phyloP scores from a whole-genome alignment of 768 basidiomycete species.

The Rhodosporidiobolus odoratus region DNA sequence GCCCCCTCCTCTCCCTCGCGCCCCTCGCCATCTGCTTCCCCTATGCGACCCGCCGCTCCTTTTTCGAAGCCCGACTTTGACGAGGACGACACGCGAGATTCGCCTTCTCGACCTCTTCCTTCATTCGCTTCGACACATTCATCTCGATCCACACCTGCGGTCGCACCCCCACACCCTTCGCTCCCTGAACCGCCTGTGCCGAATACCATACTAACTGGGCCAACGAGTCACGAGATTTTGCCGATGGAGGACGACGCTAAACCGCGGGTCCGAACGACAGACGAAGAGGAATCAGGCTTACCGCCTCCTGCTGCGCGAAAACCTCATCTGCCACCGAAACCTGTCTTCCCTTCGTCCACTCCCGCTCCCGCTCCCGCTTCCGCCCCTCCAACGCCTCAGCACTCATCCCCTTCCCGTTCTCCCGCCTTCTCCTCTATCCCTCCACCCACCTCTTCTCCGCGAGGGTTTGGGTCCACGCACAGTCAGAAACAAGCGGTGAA shows the following conservation, averaged over 20 bases:
- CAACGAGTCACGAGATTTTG: too few species aligned
- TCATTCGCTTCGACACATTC: too few species aligned
- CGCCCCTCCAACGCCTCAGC: neutral
- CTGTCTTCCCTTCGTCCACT: neutral
- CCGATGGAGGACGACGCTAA: too few species aligned
- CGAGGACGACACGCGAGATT: constrained; percentile 3
- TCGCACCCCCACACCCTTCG: neutral
- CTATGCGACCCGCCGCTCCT: neutral
- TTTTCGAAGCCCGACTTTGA: neutral
- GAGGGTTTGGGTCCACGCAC: neutral
- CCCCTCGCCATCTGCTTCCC: neutral
- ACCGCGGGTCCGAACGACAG: too few species aligned
- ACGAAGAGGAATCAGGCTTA: neutral
- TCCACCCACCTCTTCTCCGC: neutral
- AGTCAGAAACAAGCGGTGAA: constrained; percentile 1
- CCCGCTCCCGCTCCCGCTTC: neutral
- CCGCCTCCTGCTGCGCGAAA: neutral
- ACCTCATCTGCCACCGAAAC: neutral
- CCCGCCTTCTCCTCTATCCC: neutral
- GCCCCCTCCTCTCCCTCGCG: neutral
- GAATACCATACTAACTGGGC: too few species aligned
- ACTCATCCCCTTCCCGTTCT: neutral
- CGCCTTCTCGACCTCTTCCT: constrained; percentile 5
- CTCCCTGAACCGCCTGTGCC: neutral
- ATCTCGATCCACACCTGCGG: neutral